phyloP scores from a whole-genome alignment of 75 land plant genomes.

The Adiantum capillusveneris region DNA sequence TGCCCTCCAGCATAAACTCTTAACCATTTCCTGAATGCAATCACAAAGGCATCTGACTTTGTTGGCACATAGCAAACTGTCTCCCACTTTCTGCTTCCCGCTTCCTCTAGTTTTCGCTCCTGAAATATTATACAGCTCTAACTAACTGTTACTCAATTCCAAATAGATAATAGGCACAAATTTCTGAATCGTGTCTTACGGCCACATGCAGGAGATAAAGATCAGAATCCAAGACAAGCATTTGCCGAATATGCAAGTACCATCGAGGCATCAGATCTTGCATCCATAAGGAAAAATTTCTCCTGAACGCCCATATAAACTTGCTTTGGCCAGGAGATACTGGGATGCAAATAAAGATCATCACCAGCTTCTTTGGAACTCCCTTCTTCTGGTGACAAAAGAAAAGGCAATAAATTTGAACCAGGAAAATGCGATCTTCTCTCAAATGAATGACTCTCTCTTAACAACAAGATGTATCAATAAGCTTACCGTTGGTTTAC shows the following conservation, averaged over 20 bases:
- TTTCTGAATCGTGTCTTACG: slow-evolving; percentile 26
- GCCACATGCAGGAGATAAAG: slow-evolving; percentile 64
- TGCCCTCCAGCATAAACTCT: slow-evolving; percentile 44
- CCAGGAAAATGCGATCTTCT: no score
- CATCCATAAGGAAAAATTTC: slow-evolving; percentile 50
- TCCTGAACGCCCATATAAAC: slow-evolving; percentile 66
- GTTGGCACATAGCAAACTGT: slow-evolving; percentile 66
- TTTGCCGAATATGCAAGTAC: slow-evolving; percentile 60
- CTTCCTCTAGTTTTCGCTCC: slow-evolving; percentile 53
- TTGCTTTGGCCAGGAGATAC: slow-evolving; percentile 75
- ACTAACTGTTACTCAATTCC: background rate
- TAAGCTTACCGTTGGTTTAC: background rate
- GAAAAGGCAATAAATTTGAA: no score
- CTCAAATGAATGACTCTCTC: no score
- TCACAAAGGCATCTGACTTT: slow-evolving; percentile 66
- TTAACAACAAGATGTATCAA: no score
- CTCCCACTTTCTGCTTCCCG: slow-evolving; percentile 44
- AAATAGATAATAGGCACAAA: background rate
- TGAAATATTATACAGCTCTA: slow-evolving; percentile 1
- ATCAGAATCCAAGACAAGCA: slow-evolving; percentile 76
- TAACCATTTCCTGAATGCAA: slow-evolving; percentile 79
- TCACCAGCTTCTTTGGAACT: slow-evolving; percentile 1
- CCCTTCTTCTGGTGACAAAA: background rate
- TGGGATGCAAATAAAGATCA: slow-evolving; percentile 58
- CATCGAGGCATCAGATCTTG: slow-evolving; percentile 48